Evolutionary conservation across 2,329 filamentous ascomycete genomes (phyloP), one percentile per base, ranked within the genome.

Genomic region (Didymosphaeria variabile): DNA sequence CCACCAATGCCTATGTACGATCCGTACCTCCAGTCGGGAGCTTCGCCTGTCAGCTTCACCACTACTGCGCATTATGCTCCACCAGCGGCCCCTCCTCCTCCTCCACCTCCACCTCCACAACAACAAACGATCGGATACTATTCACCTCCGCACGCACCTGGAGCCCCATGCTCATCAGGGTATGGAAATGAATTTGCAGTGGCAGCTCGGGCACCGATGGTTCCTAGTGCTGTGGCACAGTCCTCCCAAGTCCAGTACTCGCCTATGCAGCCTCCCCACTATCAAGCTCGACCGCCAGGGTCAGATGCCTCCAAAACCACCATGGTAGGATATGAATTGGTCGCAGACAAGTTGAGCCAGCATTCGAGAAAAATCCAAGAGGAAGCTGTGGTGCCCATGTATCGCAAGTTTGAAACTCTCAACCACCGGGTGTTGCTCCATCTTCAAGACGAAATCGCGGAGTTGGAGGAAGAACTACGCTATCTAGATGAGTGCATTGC

Each of bases 391-490:
- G 69, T 71, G 9, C 92, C 92, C 0, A 85, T 97, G 60, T 97
- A 97, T 76, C 88, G 94, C 46, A 90, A 90, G 59, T 97, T 97
- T 71, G 90, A 92, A 73, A 85, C 87, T 12, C 80, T 97, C 19
- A 94, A 95, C 69, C 93, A 97, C 74, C 89, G 94, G 2, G 80
- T 97, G 2, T 81, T 97, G 2, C 82, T 97, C 0, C 89, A 95
- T 64, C 83, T 97, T 17, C 94, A 97, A 77, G 93, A 97, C 72
- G 92, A 97, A 75, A 87, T 97, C 19, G 84, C 85, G 32, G 90
- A 94, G 69, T 82, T 97, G 40, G 93, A 97, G 77, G 89, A 93
- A 70, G 88, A 94, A 59, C 84, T 97, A 0, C 86, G 87, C 19
- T 82, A 83, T 0, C 79, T 95, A 0, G 94, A 97, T 58, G 84